phyloP scores from a whole-genome alignment of 306 rosid species.

The Astragalus membranaceus region DNA sequence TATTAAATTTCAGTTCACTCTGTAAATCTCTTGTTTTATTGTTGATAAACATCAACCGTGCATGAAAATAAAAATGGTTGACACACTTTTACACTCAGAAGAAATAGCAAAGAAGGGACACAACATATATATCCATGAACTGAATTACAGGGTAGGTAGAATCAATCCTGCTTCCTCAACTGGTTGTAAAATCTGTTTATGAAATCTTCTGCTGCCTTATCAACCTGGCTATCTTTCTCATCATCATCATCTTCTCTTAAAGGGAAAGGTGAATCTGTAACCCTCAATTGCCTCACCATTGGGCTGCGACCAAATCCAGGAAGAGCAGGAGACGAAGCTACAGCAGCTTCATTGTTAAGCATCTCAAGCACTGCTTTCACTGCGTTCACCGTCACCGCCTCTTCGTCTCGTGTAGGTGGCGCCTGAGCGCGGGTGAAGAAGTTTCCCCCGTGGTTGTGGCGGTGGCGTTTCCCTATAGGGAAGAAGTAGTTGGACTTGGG shows the following conservation, averaged over 20 bases:
- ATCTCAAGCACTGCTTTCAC: conserved; percentile 44
- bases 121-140: no score
- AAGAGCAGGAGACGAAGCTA: conserved; percentile 44
- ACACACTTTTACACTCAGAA: neutral
- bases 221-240: conserved; percentile 42
- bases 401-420: conserved; percentile 49
- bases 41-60: neutral
- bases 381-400: conserved; percentile 29
- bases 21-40: neutral
- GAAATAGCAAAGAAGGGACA: no score
- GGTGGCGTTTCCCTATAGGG: conserved; percentile 39
- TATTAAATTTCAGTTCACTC: neutral
- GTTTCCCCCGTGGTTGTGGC: conserved; percentile 10
- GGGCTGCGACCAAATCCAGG: conserved; percentile 53
- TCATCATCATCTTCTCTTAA: conserved; percentile 39
- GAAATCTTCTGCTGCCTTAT: conserved; percentile 78
- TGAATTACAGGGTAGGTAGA: no score
- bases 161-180: conserved; percentile 37
- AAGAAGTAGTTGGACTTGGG: conserved; percentile 45
- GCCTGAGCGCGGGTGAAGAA: conserved; percentile 52
- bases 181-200: conserved; percentile 70
- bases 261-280: conserved; percentile 92
- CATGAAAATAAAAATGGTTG: neutral
- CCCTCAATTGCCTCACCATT: conserved; percentile 62
- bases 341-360: conserved; percentile 15